Evolutionary conservation across 805 yeast genomes (phyloP).

Genomic region (Candida endomychidarum): DNA sequence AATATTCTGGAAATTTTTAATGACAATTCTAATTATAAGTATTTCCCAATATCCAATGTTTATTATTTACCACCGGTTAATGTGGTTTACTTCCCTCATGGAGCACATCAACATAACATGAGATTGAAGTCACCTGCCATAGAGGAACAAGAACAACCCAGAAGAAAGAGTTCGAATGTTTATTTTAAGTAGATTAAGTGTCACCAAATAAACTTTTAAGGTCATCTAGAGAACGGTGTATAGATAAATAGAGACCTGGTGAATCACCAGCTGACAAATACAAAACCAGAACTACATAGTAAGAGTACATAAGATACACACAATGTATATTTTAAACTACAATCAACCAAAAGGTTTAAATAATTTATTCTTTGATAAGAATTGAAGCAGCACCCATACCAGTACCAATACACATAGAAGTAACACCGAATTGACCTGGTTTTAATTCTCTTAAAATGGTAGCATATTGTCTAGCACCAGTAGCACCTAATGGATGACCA

Average conservation of each 20-base stretch:
- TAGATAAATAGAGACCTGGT: neutral
- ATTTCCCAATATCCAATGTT: conserved; percentile 50
- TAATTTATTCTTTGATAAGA: conserved; percentile 66
- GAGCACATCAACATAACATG: conserved; percentile 43
- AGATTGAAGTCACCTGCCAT: conserved; percentile 13
- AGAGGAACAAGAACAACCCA: conserved; percentile 11
- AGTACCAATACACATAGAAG: conserved; percentile 97
- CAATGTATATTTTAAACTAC: neutral
- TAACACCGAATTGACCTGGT: conserved; percentile 81
- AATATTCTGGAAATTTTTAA: conserved; percentile 1
- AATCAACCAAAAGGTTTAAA: neutral
- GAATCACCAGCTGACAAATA: neutral
- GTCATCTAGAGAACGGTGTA: too few relatives aligned
- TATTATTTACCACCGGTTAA: conserved; percentile 56
- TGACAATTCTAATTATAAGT: conserved; percentile 35
- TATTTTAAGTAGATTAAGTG: conserved; percentile 20
- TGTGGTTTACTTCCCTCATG: conserved; percentile 55
- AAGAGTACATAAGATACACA: neutral
- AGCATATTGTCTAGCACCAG: conserved; percentile 89
- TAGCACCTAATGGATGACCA: conserved; percentile 76
- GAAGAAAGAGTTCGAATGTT: conserved; percentile 25
- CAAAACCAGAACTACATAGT: too few relatives aligned
- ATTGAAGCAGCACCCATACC: conserved; percentile 98
- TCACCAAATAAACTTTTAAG: too few relatives aligned
- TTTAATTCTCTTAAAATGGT: conserved; percentile 80